These are phyloP conservation scores for Conringia planisiliqua DNA, from an alignment of 345 rosid genomes.

Conservation along the genomic window DNA sequence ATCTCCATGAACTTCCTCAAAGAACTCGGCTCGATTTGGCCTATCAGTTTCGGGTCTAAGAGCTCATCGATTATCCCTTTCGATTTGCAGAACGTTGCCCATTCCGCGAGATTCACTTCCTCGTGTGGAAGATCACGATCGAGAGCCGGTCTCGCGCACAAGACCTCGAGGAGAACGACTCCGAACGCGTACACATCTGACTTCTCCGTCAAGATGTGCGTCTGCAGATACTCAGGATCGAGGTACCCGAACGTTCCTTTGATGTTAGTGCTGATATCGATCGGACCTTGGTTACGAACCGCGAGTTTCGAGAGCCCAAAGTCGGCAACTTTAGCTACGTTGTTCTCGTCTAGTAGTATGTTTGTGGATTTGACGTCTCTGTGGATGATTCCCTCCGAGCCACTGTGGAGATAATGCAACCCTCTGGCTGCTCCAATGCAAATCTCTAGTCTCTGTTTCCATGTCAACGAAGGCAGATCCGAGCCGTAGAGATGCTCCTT, in stretches of 20 bases:
- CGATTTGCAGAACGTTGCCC: constrained; percentile 16
- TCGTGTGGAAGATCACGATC: neutral
- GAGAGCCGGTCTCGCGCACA: constrained; percentile 31
- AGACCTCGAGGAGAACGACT: constrained; percentile 31
- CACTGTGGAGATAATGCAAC: constrained; percentile 30
- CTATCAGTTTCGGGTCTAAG: constrained; percentile 13
- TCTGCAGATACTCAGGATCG: constrained; percentile 19
- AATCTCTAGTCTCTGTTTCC: constrained; percentile 33
- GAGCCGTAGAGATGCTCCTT: constrained; percentile 28
- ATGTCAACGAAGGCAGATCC: neutral
- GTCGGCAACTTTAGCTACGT: constrained; percentile 23
- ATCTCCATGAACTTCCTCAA: constrained; percentile 46
- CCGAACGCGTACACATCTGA: constrained; percentile 32
- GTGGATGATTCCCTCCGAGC: constrained; percentile 37
- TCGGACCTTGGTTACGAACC: constrained; percentile 30
- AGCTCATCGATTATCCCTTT: constrained; percentile 16
- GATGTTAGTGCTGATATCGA: constrained; percentile 2
- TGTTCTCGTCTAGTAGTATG: constrained; percentile 34
- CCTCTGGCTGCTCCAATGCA: constrained; percentile 39
- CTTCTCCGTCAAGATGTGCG: constrained; percentile 20
- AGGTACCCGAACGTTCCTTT: constrained; percentile 38
- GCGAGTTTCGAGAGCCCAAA: constrained; percentile 29
- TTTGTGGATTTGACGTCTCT: constrained; percentile 36
- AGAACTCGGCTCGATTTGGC: constrained; percentile 10
- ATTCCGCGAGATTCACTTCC: constrained; percentile 25